A percentile compares a stretch with the other conserved stretches of the same genome.
These are phyloP conservation scores for Spathaspora passalidarum DNA, from an alignment of 805 yeast genomes.

Conservation along the genomic window DNA sequence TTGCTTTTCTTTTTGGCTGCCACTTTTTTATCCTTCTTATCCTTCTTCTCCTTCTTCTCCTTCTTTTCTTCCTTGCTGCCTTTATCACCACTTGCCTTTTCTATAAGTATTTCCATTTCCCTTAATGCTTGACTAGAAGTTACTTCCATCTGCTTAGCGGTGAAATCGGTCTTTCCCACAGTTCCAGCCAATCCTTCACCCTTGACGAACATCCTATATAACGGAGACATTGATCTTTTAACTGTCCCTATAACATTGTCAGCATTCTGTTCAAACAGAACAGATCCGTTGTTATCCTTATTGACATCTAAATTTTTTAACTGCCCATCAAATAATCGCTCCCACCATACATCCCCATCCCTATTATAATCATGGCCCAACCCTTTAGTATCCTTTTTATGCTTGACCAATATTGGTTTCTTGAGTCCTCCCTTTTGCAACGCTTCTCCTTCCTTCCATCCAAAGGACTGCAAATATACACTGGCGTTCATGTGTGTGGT, in stretches of 20 bases:
- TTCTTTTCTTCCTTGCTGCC: constrained; percentile 18
- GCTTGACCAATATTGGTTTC: constrained; percentile 85
- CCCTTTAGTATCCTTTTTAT: constrained; percentile 88
- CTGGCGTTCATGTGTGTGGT: constrained; percentile 61
- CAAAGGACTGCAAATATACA: constrained; percentile 69
- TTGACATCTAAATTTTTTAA: constrained; percentile 70
- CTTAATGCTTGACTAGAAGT: constrained; percentile 9
- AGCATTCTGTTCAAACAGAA: constrained; percentile 52
- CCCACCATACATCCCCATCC: constrained; percentile 96
- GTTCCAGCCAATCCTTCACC: constrained; percentile 88
- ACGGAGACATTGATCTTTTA: constrained; percentile 56
- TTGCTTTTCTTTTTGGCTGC: constrained; percentile 22
- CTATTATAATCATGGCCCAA: constrained; percentile 69
- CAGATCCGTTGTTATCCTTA: constrained; percentile 23
- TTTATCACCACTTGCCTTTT: constrained; percentile 13
- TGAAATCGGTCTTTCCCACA: constrained; percentile 39
- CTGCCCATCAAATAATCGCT: constrained; percentile 89
- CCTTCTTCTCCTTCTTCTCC: constrained; percentile 25
- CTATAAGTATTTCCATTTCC: constrained; percentile 10
- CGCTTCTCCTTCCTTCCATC: constrained; percentile 93
- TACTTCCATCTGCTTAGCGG: constrained; percentile 12
- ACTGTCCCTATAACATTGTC: constrained; percentile 46
- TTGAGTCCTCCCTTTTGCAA: constrained; percentile 73
- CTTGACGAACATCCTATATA: constrained; percentile 80
- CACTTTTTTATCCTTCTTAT: constrained; percentile 23